Percentiles rank a stretch among this genome's conserved stretches.
These are phyloP conservation scores for Chlamydomonas reinhardtii DNA, from an alignment of 163 green algal species.

Conservation along the genomic window DNA sequence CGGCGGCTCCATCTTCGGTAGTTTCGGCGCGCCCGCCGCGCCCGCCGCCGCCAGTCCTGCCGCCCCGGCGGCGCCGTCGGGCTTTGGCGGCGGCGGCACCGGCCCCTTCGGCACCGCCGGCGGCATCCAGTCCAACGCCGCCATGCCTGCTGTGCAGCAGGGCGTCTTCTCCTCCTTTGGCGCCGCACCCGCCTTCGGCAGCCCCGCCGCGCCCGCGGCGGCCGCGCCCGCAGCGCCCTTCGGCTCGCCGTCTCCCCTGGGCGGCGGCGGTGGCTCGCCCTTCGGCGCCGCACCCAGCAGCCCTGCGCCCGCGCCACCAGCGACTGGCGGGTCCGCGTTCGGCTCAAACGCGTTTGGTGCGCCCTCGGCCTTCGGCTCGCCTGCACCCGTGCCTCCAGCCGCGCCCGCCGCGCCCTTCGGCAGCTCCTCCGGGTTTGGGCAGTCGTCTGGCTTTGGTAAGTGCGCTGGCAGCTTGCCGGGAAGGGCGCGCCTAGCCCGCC, in stretches of 20 bases:
- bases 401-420: slow-evolving; percentile 25
- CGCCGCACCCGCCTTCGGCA: slow-evolving; percentile 11
- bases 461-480: neutral
- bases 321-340: neutral
- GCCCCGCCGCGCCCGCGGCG: neutral
- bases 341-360: neutral
- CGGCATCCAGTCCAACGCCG: slow-evolving; percentile 12
- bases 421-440: neutral
- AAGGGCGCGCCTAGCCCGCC: too few species aligned
- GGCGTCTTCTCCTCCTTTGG: slow-evolving; percentile 32
- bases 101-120: neutral
- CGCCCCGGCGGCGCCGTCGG: neutral
- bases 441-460: slow-evolving; percentile 23
- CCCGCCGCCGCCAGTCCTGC: neutral
- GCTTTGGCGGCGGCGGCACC: neutral
- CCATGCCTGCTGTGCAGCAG: neutral
- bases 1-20: neutral
- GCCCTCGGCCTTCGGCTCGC: slow-evolving; percentile 18
- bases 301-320: neutral
- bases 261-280: neutral
- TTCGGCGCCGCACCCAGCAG: neutral
- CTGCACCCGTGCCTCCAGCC: slow-evolving; percentile 3
- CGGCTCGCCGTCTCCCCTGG: slow-evolving; percentile 2
- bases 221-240: neutral
- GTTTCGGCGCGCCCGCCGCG: neutral